Evolutionary conservation across 192 early-diverging fungal species (phyloP), one percentile per base, ranked within the genome.

Genomic region (Umbelopsis sp.): DNA sequence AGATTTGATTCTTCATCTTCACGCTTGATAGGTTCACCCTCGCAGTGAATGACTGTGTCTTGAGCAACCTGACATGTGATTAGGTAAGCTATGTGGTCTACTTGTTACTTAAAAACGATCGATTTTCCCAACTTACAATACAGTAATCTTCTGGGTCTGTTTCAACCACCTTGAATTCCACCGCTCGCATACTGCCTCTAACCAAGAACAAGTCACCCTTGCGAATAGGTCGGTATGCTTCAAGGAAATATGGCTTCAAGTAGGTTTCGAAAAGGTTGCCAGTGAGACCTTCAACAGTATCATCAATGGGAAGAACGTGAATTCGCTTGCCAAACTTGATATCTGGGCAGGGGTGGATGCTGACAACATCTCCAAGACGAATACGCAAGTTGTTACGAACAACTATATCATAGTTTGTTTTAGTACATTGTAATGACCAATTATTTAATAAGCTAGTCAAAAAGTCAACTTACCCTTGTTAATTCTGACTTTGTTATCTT

Each of bases 111-210:
- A 22, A 18, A 46, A 11, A 69, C 21, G 16, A 30, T 18, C 18
- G 20, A 50, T n/a, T 27, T 53, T 45, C 21, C 44, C 2, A 47
- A 89, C 89, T 84, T 84, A 94, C 96, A 81, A 97, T 97, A 81
- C 96, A 97, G 84, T 97, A 99, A 48, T 95, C 94, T 20, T 91
- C 89, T 20, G 96, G 97, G 58, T 98, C 97, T 6, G 87, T 89
- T 75, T 98, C 96, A 20, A 99, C 92, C 20, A 99, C 91, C 85
- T 99, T 99, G 89, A 99, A 99, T 80, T 99, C 97, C 15, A 99
- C 97, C 30, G 94, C 93, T 51, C 97, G 84, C 97, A 99, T 99
- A 66, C 92, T 94, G 55, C 92, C 97, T 55, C 95, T 87, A 37
- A 98, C 95, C 67, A 96, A 74, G 85, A 99, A 99, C 46, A 89